Percentiles rank a stretch among this genome's conserved stretches.
Conservation (phyloP, 1,284 basidiomycete genomes). For the Rhodotorula sp. region DNA sequence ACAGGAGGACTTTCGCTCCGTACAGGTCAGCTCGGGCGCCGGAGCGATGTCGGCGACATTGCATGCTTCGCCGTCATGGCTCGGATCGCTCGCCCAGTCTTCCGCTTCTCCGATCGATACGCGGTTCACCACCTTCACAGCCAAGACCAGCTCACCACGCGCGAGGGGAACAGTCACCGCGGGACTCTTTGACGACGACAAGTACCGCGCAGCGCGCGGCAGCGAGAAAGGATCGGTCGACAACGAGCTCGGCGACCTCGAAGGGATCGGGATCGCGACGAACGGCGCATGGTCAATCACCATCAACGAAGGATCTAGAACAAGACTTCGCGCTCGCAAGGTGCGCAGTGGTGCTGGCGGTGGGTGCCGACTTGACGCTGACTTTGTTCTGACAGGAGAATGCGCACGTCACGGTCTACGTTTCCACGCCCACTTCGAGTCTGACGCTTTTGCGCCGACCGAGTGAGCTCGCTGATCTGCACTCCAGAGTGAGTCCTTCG, state of each 20-base stretch:
- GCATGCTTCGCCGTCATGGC: conserved; percentile 11
- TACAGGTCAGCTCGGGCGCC: too few species aligned
- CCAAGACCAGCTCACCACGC: background rate
- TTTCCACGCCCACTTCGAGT: conserved; percentile 28
- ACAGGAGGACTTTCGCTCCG: too few species aligned
- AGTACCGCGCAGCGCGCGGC: background rate
- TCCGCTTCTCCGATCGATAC: background rate
- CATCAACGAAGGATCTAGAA: conserved; percentile 16
- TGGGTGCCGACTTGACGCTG: background rate
- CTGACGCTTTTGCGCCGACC: conserved; percentile 24
- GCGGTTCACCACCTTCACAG: conserved; percentile 20
- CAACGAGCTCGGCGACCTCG: conserved; percentile 12
- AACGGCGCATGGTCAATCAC: conserved; percentile 24
- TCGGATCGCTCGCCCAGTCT: conserved; percentile 15
- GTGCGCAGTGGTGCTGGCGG: background rate
- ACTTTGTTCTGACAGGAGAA: conserved; percentile 3
- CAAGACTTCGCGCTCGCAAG: conserved; percentile 16
- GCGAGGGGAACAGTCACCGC: background rate
- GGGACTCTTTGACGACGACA: conserved; percentile 14
- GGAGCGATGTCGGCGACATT: background rate
- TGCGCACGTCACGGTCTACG: conserved; percentile 29
- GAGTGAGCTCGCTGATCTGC: conserved; percentile 30
- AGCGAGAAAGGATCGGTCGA: background rate
- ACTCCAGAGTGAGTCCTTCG: conserved; percentile 15
- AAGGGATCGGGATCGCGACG: conserved; percentile 5